Base-by-base conservation (phyloP, 192 early-diverging fungal species). In the Chytriomyces confervae region DNA sequence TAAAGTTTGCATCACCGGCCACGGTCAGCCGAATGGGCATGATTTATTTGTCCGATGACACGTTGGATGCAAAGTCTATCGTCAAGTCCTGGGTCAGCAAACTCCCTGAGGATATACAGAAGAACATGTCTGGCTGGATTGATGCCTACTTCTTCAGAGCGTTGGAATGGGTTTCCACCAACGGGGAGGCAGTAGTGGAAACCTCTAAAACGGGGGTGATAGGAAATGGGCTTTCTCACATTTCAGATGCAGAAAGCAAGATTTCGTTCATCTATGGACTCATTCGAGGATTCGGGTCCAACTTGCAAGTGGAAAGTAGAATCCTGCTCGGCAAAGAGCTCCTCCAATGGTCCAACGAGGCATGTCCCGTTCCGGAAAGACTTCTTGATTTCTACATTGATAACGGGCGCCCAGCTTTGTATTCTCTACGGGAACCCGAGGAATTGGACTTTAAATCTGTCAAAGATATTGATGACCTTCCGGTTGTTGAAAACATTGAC, bases 1-100 rank as follows among this genome's bases (percentile, higher is more conserved):
- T 90, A 20, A 88, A 78, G 43, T 90, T 86, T 80, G 89, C 89
- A 16, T 90, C 89, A 8, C 89, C 89, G 5, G 89, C 89, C 7
- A 90, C 89, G 9, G 86, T 90, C 6, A 87, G 86, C 72, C 76
- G 89, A 50, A 90, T 90, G 89, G 89, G 89, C n/a, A 90, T 90
- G 89, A 90, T 90, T 43, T 90, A 86, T 71, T 80, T 90, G 29
- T 89, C 87, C 2, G 89, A 90, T 69, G 89, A 90, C 66, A 86
- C 84, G 6, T 70, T 90, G 3, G 87, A 90, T 76, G 47, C 79
- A 23, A 62, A 77, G 44, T 78, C 81, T 7, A 57, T 90, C 10
- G 79, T 87, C 1, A 80, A 81, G 9, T 76, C 73, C 3, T 89
- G 87, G 87, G 5, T 89, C 2, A 51, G 36, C 10, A 84, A 81